Evolutionary conservation across 1,284 basidiomycete genomes (phyloP), one percentile per base, ranked within the genome.

Genomic region (Coriolopsis trogii): DNA sequence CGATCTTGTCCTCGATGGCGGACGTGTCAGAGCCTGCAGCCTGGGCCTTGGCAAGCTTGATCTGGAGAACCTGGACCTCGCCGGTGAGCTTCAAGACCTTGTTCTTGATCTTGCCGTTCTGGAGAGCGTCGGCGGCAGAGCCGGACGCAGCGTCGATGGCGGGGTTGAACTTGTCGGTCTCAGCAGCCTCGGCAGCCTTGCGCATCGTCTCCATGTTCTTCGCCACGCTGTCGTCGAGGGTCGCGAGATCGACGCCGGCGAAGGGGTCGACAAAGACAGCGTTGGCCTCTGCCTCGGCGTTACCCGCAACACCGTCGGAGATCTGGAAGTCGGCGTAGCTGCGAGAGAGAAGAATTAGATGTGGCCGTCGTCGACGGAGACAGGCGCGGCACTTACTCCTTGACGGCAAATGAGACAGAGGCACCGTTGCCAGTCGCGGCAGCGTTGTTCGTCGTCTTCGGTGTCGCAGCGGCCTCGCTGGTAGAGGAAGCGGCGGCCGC

Each of bases 41-140:
- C 60, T 72, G 51, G 8, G 71, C 72, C 57, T 73, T 64, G 5
- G 73, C 74, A 49, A 75, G 67, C 62, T 76, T 67, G 66, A 77
- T 77, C 51, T 73, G 67, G 7, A 73, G 60, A 26, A 59, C 73
- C 59, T 74, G 72, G 15, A 71, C 64, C 53, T 70, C 67, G 29
- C 71, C 77, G 21, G 74, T 75, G 48, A 79, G 64, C 66, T 80
- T 80, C 26, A 80, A 62, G 25, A 79, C 77, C 69, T 80, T 79
- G 71, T 80, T 79, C 73, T 75, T 72, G 62, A 73, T 78, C 67
- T 79, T 79, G 29, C 77, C 76, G 54, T 66, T 65, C 51, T 72
- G 66, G 12, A 79, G 68, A 20, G 74, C 75, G 34, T 55, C 66
- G n/a, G 74, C 73, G 64, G 46, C 46, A 16, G 26, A 71, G 31